Base-by-base conservation (phyloP, 139 green algal species). In the Chlamydomonas sphaeroides region DNA sequence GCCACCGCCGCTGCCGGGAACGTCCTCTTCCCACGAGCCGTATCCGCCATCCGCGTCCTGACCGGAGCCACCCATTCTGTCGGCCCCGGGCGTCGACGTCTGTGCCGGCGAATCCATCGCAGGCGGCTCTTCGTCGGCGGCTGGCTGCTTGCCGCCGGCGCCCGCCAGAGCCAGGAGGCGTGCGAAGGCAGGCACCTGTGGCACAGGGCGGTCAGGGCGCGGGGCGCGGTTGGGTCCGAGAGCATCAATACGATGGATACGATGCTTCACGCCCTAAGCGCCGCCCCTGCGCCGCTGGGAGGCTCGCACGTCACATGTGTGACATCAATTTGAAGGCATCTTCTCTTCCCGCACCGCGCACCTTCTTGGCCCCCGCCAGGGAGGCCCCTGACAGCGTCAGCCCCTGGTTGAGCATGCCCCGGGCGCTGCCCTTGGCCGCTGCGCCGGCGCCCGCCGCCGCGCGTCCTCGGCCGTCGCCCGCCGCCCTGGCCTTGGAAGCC, bases 361-460 rank as follows among this genome's bases (percentile, higher is more conserved):
- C n/a, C n/a, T n/a, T n/a, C n/a, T n/a, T n/a, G 21, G 75, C 75
- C n/a, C 75, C 75, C 25, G 75, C 42, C 42, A 82, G 33, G 21
- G 62, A 48, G 4, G 32, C 15, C 4, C 62, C 75, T 21, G 75
- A 73, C 75, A 82, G 65, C 21, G 0, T 38, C 32, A 72, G 23
- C n/a, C n/a, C n/a, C n/a, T n/a, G n/a, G n/a, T n/a, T n/a, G n/a
- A n/a, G n/a, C n/a, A n/a, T n/a, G n/a, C n/a, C n/a, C n/a, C 5
- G 23, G 56, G 17, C 5, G 63, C 33, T 7, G 1, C 21, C 33
- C 33, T 4, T 5, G 14, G 4, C 36, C 23, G 56, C 41, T 35
- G 39, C 28, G 28, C 38, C 36, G 38, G 28, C 56, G n/a, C 17
- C 70, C 51, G 17, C 35, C 72, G 56, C 53, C 68, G 7, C 45